Base-by-base conservation (phyloP, 805 yeast species). In the Hanseniaspora singularis region DNA sequence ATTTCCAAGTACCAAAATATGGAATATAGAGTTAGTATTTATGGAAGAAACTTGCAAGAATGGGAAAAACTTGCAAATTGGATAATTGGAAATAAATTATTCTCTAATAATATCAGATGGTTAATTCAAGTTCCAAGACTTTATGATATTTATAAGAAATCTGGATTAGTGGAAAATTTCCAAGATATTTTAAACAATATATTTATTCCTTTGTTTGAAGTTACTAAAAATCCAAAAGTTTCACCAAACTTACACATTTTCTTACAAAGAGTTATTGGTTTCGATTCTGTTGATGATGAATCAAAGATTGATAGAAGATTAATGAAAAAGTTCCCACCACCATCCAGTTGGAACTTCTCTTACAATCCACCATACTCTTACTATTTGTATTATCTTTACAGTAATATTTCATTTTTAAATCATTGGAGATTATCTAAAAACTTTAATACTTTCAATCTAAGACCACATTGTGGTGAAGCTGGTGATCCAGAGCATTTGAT, bases 401-500 rank as follows among this genome's bases (percentile, higher is more conserved):
- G 96, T 24, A 88, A 88, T 64, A 63, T 92, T 63, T 77, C 94
- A 2, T 76, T 95, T 8, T 71, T 92, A 62, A 92, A 92, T 59
- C 77, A 80, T 52, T 81, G 89, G 77, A 76, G 99, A 64, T 66
- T 70, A 28, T 71, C 68, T 49, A 72, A 88, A 49, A 81, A 83
- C 0, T 82, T 76, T 64, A 88, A 83, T 61, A 88, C 96, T 0
- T 80, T 92, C 64, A 94, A 86, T n/a, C 68, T 92, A 56, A 75
- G 98, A 57, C 99, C 99, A 3, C 99, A 92, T 63, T 85, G 95
- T 55, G 99, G 99, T 52, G 99, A 92, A 64, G 99, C 98, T n/a
- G 99, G 99, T 51, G 98, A 92, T 59, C 96, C 97, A 1, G 97
- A 92, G 58, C 98, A 92, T 67, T 70, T 94, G 58, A 84, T 88